Conservation (phyloP, 805 yeast genomes). For the Limtongozyma cylindracea region DNA sequence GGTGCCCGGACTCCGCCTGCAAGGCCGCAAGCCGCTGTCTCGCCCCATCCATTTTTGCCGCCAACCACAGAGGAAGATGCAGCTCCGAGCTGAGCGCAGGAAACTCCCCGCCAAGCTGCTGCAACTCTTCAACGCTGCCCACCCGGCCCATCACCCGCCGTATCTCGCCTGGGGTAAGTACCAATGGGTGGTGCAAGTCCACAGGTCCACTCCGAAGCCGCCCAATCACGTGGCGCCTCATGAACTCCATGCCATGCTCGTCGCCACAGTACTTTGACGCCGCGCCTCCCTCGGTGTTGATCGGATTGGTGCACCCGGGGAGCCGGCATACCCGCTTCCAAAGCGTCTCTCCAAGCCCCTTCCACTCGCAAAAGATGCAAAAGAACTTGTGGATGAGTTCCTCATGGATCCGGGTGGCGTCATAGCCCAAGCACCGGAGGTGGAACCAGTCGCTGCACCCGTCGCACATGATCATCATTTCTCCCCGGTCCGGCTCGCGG, state of each 20-base stretch:
- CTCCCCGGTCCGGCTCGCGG: slow-evolving; percentile 52
- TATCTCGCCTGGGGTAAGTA: too few species aligned
- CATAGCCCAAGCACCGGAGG: slow-evolving; percentile 46
- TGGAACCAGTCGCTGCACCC: slow-evolving; percentile 94
- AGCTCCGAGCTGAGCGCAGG: too few species aligned
- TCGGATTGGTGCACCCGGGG: slow-evolving; percentile 27
- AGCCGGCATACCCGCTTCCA: slow-evolving; percentile 67
- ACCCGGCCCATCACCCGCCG: too few species aligned
- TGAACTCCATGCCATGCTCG: slow-evolving; percentile 36
- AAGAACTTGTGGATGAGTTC: slow-evolving; percentile 35
- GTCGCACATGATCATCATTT: slow-evolving; percentile 83
- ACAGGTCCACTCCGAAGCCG: too few species aligned
- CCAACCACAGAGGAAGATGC: too few species aligned
- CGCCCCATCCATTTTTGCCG: too few species aligned
- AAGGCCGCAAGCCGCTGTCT: too few species aligned
- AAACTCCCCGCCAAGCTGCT: too few species aligned
- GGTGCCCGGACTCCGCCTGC: too few species aligned
- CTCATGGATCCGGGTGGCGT: slow-evolving; percentile 15
- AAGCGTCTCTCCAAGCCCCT: slow-evolving; percentile 20
- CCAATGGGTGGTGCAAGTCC: too few species aligned
- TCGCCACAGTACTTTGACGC: slow-evolving; percentile 49
- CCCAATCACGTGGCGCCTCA: too few species aligned
- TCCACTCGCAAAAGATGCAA: slow-evolving; percentile 50
- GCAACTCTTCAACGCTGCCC: too few species aligned
- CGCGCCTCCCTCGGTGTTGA: slow-evolving; percentile 9